Percentiles rank a stretch among this genome's conserved stretches.
Evolutionary conservation across 2,329 filamentous ascomycete genomes (phyloP).

Genomic region (Xylariaceae sp.): DNA sequence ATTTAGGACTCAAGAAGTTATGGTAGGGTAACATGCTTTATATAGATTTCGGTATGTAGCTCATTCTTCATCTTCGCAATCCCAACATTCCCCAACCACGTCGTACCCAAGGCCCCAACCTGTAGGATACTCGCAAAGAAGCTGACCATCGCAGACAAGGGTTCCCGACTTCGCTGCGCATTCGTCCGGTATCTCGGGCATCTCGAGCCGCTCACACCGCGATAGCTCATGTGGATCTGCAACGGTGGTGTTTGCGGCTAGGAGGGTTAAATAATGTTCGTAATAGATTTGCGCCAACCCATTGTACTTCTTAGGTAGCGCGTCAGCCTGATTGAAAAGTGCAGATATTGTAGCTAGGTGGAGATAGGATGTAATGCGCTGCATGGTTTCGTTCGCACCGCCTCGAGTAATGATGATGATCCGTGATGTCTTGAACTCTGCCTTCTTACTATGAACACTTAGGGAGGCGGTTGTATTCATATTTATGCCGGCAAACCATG

Average conservation of each 20-base stretch:
- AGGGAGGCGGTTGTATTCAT: background rate
- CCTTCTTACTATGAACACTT: background rate
- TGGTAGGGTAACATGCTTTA: background rate
- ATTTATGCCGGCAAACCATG: conserved; percentile 7
- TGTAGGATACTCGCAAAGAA: conserved; percentile 21
- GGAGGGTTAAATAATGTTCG: conserved; percentile 9
- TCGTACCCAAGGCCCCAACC: conserved; percentile 20
- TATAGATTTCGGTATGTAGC: background rate
- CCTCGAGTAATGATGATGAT: background rate
- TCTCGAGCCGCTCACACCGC: conserved; percentile 10
- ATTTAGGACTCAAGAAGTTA: background rate
- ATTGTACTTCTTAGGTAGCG: conserved; percentile 8
- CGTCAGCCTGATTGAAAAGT: background rate
- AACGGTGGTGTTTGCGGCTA: conserved; percentile 16
- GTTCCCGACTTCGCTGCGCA: conserved; percentile 16
- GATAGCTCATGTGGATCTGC: background rate
- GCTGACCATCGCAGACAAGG: conserved; percentile 10
- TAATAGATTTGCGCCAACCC: conserved; percentile 14
- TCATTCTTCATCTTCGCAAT: conserved; percentile 9
- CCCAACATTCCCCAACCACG: conserved; percentile 19
- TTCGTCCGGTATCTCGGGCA: conserved; percentile 13
- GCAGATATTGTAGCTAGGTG: background rate
- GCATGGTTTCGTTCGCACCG: background rate
- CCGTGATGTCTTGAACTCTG: background rate
- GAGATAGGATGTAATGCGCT: background rate